phyloP scores from a whole-genome alignment of 805 yeast genomes.

The Saturnispora silvae region DNA sequence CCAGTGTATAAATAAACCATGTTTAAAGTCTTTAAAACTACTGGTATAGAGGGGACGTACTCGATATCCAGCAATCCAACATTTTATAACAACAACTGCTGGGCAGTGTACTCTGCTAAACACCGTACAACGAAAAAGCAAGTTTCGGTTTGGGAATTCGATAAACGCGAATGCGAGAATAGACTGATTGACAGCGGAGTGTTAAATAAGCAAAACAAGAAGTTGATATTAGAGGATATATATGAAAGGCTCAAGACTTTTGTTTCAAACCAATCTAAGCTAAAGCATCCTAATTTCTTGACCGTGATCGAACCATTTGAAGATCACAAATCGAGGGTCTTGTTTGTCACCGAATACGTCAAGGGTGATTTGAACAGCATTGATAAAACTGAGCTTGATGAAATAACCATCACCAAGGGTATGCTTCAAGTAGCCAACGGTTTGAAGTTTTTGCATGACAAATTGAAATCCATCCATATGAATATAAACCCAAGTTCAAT shows the following conservation, averaged over 20 bases:
- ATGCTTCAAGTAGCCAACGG: constrained; percentile 69
- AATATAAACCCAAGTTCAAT: constrained; percentile 72
- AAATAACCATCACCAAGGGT: constrained; percentile 66
- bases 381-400: constrained; percentile 47
- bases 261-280: constrained; percentile 59
- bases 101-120: constrained; percentile 82
- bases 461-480: constrained; percentile 64
- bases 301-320: constrained; percentile 83
- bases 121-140: constrained; percentile 47
- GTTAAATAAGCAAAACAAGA: constrained; percentile 37
- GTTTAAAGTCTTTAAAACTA: constrained; percentile 42
- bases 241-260: constrained; percentile 58
- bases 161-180: constrained; percentile 63
- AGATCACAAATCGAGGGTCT: constrained; percentile 64
- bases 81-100: constrained; percentile 59
- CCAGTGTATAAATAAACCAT: too few relatives aligned
- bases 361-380: constrained; percentile 23
- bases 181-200: constrained; percentile 41
- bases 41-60: constrained; percentile 59
- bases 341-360: constrained; percentile 81
- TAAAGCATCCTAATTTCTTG: constrained; percentile 83
- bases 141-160: constrained; percentile 81
- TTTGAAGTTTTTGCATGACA: constrained; percentile 70
- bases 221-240: constrained; percentile 45
- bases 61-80: constrained; percentile 60